A percentile compares a stretch with the other conserved stretches of the same genome.
Evolutionary conservation across 257 asterid species (phyloP).

Genomic region (Solanum pimpinellifolium): DNA sequence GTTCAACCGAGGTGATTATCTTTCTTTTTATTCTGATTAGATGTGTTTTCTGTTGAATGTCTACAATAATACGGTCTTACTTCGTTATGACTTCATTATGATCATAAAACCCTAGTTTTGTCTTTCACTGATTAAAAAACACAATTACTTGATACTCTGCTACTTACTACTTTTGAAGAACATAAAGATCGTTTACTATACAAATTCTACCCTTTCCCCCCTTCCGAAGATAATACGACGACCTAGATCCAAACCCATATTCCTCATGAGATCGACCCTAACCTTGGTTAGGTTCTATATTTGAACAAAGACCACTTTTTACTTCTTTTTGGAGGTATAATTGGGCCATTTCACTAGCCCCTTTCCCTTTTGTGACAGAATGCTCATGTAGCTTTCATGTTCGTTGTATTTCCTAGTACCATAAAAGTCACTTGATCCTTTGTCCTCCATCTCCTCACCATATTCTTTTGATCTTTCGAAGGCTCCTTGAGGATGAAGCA

Average conservation of each 20-base stretch:
- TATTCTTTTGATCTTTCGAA: not conserved
- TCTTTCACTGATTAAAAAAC: not conserved
- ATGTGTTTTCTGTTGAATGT: not conserved
- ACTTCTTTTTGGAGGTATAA: not conserved
- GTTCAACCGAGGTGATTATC: slow-evolving; percentile 57
- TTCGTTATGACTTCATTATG: not conserved
- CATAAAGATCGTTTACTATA: not conserved
- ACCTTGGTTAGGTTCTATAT: not conserved
- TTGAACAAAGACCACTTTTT: not conserved
- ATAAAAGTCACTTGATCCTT: not conserved
- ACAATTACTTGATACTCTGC: not conserved
- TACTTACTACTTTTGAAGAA: not conserved
- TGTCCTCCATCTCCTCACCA: not conserved
- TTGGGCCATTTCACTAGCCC: not conserved
- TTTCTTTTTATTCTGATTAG: not conserved
- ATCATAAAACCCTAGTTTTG: not conserved
- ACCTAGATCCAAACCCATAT: not conserved
- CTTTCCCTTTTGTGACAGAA: not conserved
- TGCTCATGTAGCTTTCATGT: not conserved
- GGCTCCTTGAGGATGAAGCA: not conserved
- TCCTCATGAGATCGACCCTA: not conserved
- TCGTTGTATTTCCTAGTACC: not conserved
- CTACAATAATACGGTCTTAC: not conserved
- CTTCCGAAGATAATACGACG: not conserved
- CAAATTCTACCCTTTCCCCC: not conserved